A percentile compares a stretch with the other conserved stretches of the same genome.
Evolutionary conservation across 1,284 basidiomycete genomes (phyloP).

Genomic region (Pseudozyma sp.): DNA sequence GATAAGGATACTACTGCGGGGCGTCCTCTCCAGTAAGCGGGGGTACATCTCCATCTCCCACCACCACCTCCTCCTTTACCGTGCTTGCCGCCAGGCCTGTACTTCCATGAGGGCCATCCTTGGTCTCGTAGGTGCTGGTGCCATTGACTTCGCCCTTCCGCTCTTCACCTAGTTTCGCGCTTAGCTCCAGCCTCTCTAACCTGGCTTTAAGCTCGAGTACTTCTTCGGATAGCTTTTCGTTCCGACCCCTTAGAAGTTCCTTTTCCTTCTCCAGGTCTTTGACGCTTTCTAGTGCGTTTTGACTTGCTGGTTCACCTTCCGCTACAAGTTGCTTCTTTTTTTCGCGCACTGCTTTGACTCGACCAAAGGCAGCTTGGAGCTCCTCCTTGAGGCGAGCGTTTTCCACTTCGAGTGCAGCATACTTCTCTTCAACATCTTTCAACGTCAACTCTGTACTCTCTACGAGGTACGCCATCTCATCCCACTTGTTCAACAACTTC

Average conservation of each 20-base stretch:
- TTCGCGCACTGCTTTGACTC: slow-evolving; percentile 10
- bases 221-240: too few species aligned
- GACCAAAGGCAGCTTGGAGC: slow-evolving; percentile 9
- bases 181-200: too few species aligned
- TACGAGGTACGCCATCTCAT: slow-evolving; percentile 59
- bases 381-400: slow-evolving; percentile 30
- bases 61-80: not conserved
- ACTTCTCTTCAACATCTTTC: slow-evolving; percentile 19
- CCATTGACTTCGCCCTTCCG: not conserved
- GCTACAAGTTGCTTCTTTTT: slow-evolving; percentile 21
- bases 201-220: too few species aligned
- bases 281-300: not conserved
- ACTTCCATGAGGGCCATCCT: too few species aligned
- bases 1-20: not conserved
- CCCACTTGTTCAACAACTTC: slow-evolving; percentile 53
- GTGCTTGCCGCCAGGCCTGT: too few species aligned
- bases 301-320: not conserved
- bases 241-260: not conserved
- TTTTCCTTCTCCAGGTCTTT: not conserved
- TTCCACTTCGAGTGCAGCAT: slow-evolving; percentile 25
- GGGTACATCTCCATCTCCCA: slow-evolving; percentile 7
- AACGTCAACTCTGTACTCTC: slow-evolving; percentile 49
- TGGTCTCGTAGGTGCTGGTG: too few species aligned
- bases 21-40: not conserved
- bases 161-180: not conserved